Base-by-base conservation (phyloP, 2,329 filamentous ascomycete species). In the Dothiorella sarmentorum region DNA sequence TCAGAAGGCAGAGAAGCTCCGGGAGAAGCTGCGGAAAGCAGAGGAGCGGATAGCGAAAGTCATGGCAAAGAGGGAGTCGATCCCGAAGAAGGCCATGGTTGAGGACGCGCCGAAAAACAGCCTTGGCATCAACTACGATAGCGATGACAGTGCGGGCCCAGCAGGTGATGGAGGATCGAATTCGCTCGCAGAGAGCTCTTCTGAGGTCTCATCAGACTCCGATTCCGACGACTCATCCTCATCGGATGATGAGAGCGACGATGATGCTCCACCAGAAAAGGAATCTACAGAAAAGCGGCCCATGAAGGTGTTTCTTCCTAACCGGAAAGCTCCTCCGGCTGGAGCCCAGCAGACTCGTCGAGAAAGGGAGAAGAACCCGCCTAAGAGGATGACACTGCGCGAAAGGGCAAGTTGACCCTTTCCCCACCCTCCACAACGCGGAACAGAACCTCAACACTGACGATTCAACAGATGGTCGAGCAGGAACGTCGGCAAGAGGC, bases 401-500 rank as follows among this genome's bases (percentile, higher is more conserved):
- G 62, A 63, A 22, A 61, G 64, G 20, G 49, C 29, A 40, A 29
- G 49, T 40, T 7, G 9, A 20, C 13, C 20, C n/a, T 5, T 3
- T 29, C n/a, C 24, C 3, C 26, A 13, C 15, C 13, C 7, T 5
- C 15, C 3, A 6, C 7, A 37, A 71, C 69, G 60, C 65, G 60
- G 29, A 61, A 37, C 2, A 65, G 59, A 31, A 63, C 31, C 2
- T 22, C 7, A 24, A 18, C 20, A 7, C 38, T 59, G 38, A 63
- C 43, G 3, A 13, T 4, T n/a, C n/a, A 40, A 38, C 35, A 53
- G 49, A 75, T 43, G 67, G 68, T 79, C 10, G 76, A 79, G 61
- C 76, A 78, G 57, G 76, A 81, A 63, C 64, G 73, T 55, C 69
- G 73, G 20, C 72, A 73, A 58, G 71, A 75, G 44, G 73, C 78